phyloP scores from a whole-genome alignment of 2,329 filamentous ascomycete species.

The Drechslerella coelobrocha region DNA sequence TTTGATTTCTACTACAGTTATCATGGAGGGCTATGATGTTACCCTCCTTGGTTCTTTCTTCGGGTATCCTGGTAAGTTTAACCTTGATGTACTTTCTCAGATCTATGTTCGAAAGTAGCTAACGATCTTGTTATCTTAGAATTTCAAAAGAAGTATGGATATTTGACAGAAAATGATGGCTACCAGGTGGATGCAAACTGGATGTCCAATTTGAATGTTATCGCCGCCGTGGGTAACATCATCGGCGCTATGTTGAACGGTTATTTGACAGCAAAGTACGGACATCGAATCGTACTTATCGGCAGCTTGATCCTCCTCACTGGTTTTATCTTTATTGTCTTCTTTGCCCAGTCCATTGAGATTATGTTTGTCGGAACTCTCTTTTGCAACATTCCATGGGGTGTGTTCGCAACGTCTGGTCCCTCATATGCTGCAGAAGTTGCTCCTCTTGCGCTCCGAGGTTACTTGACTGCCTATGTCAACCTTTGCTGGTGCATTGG shows the following conservation, averaged over 20 bases:
- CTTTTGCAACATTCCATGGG: slow-evolving; percentile 64
- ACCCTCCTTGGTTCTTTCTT: slow-evolving; percentile 76
- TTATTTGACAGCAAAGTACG: slow-evolving; percentile 63
- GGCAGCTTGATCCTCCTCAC: slow-evolving; percentile 61
- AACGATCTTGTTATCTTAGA: slow-evolving; percentile 18
- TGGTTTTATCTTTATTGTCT: slow-evolving; percentile 64
- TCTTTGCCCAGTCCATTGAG: slow-evolving; percentile 62
- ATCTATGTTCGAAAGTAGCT: neutral
- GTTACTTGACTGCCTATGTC: slow-evolving; percentile 75
- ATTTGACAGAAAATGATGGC: slow-evolving; percentile 40
- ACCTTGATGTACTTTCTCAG: slow-evolving; percentile 4
- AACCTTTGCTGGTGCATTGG: slow-evolving; percentile 73
- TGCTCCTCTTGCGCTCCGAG: slow-evolving; percentile 74
- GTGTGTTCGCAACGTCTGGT: slow-evolving; percentile 62
- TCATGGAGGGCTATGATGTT: slow-evolving; percentile 90
- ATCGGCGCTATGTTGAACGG: slow-evolving; percentile 64
- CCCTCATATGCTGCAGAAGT: slow-evolving; percentile 64
- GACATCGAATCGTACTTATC: slow-evolving; percentile 64
- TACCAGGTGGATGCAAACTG: slow-evolving; percentile 40
- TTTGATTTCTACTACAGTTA: slow-evolving; percentile 84
- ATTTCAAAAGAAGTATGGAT: slow-evolving; percentile 49
- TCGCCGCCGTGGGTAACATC: slow-evolving; percentile 60
- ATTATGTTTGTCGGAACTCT: slow-evolving; percentile 63
- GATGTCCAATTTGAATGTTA: slow-evolving; percentile 54
- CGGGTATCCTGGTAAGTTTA: slow-evolving; percentile 45